Evolutionary conservation across 768 basidiomycete genomes (phyloP), one percentile per base, ranked within the genome.

Genomic region (Inosperma sp.): DNA sequence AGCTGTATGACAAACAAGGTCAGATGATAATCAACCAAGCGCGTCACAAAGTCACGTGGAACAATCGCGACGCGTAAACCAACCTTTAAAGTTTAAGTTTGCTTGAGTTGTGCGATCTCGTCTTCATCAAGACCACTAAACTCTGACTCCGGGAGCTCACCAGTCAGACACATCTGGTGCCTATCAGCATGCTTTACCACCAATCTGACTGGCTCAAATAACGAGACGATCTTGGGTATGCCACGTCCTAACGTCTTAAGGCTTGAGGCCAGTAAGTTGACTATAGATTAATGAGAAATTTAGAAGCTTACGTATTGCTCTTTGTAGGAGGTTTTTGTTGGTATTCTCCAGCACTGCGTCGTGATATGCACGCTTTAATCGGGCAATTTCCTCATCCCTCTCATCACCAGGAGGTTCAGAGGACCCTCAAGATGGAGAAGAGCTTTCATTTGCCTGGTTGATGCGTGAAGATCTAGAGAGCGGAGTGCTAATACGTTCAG

Each of bases 181-280:
- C 43, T 43, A 43, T 39, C 43, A 35, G 49, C 49, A 19, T 50
- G 39, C 33, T 17, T 40, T 31, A 41, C 49, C 29, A 31, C 23
- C 23, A 40, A 21, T 14, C 23, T 41, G 22, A 41, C 40, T 2
- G 40, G 40, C 23, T 43, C 41, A 27, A 43, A 43, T 27, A 43
- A 43, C 5, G 41, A 43, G 13, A 43, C 26, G 13, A 43, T 43
- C 41, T 43, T 43, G 6, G 41, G 41, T 43, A 27, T 43, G n/a
- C 41, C 41, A 43, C 41, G 41, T 26, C 41, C 41, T 43, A 43
- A 17, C 25, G 41, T 43, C 10, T 41, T 40, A 43, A 50, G 49
- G 22, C 40, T 43, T 41, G 39, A 16, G 31, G 34, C 30, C 42
- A 29, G 42, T 29, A 39, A 40, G 21, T 16, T 41, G 30, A 40